Conservation (phyloP, 2,329 filamentous ascomycete genomes). For the Coniosporium tulheliwenetii region DNA sequence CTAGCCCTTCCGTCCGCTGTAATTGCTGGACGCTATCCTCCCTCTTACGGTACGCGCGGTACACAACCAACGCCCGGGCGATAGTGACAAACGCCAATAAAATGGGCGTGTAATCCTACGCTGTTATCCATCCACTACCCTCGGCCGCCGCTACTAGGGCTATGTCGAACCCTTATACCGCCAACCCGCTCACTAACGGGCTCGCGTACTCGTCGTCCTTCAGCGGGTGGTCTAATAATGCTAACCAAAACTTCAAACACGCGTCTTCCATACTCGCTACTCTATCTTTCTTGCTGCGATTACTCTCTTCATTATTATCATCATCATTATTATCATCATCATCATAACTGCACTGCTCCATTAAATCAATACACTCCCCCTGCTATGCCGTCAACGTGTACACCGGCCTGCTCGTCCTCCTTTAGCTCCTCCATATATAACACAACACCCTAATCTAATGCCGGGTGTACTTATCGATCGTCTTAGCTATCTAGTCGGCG, state of each 20-base stretch:
- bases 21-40: too few species aligned
- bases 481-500: too few species aligned
- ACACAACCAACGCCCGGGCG: conserved; percentile 8
- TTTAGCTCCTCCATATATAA: not conserved
- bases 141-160: too few species aligned
- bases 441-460: too few species aligned
- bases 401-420: not conserved
- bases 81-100: conserved; percentile 9
- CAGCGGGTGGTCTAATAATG: conserved; percentile 7
- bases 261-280: conserved; percentile 1
- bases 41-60: conserved; percentile 7
- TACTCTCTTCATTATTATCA: too few species aligned
- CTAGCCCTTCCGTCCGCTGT: too few species aligned
- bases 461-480: too few species aligned
- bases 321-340: too few species aligned
- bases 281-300: too few species aligned
- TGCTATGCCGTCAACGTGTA: not conserved
- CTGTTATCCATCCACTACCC: conserved; percentile 6
- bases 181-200: conserved; percentile 8
- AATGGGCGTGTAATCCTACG: conserved; percentile 7
- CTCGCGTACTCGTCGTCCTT: conserved; percentile 7
- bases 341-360: not conserved
- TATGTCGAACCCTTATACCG: conserved; percentile 10
- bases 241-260: conserved; percentile 9
- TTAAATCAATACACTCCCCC: not conserved